Percentiles rank a stretch among this genome's conserved stretches.
Evolutionary conservation across 2,329 filamentous ascomycete species (phyloP).

Genomic region (Bimuria novae-zelandiae): DNA sequence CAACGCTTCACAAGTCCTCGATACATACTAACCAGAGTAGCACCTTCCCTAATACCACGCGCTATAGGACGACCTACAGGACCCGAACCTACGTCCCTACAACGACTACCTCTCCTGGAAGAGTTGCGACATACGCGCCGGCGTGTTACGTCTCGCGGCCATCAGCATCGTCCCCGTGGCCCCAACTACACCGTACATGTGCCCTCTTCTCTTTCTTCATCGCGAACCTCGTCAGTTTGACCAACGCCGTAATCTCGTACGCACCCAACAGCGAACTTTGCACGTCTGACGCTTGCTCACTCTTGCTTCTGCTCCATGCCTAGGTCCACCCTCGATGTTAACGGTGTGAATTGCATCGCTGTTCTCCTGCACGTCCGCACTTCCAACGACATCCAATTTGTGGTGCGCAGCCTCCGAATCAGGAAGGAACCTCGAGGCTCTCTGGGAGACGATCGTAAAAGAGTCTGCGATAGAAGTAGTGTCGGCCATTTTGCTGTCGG

Average conservation of each 20-base stretch:
- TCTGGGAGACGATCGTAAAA: not conserved
- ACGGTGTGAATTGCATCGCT: constrained; percentile 17
- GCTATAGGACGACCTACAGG: no score
- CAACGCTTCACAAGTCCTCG: no score
- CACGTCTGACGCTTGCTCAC: constrained; percentile 12
- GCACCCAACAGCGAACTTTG: constrained; percentile 40
- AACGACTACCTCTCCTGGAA: no score
- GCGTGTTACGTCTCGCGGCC: no score
- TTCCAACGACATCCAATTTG: not conserved
- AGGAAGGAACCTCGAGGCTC: not conserved
- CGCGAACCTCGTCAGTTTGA: constrained; percentile 45
- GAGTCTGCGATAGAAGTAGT: not conserved
- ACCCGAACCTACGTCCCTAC: no score
- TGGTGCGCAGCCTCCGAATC: not conserved
- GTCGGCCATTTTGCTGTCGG: not conserved
- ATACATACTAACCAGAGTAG: no score
- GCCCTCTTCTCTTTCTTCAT: constrained; percentile 44
- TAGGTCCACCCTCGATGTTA: constrained; percentile 6
- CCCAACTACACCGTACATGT: no score
- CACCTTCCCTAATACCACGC: no score
- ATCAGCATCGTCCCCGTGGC: no score
- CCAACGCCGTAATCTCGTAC: constrained; percentile 44
- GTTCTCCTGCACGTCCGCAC: not conserved
- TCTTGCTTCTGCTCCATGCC: constrained; percentile 1
- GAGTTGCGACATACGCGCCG: no score